Evolutionary conservation across 139 green algal genomes (phyloP), one percentile per base, ranked within the genome.

Genomic region (Auxenochlorella pyrenoidosa): DNA sequence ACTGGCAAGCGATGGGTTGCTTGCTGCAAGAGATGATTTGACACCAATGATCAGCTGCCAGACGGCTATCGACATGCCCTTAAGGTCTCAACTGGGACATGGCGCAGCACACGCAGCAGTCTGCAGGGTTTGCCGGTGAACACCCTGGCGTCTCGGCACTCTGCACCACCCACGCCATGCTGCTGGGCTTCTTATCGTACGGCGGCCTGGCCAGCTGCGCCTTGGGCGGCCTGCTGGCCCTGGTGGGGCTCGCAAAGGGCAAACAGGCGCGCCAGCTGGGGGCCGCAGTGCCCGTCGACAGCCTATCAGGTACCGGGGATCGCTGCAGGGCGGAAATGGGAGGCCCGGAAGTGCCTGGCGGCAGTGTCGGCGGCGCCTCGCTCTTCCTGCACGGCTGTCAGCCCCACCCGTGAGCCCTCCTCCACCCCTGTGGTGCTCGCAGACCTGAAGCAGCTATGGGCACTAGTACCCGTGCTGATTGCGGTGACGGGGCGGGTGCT

Each of bases 401-500:
- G n/a, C n/a, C n/a, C n/a, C n/a, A n/a, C n/a, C n/a, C n/a, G n/a
- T n/a, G n/a, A n/a, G 65, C 59, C 79, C 0, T 1, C 79, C 6
- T 84, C 22, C 70, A 44, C 70, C 70, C n/a, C 34, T 3, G 12
- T 76, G 70, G 34, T 66, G 16, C 51, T 18, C 34, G 82, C 73
- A 91, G 88, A 88, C 6, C 60, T 92, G 36, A 81, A 90, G 22
- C 54, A 87, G 47, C 54, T 92, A 12, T 68, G 84, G 36, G 40
- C 54, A 1, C 66, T 90, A 63, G 71, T 92, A 40, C 89, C 89
- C 0, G 1, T 92, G 30, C 44, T 92, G 24, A 43, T 92, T 13
- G 89, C 89, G 40, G 79, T 92, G 54, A 90, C 78, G 40, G 89
- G 89, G 43, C 70, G 89, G 5, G 89, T 92, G 34, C 77, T 75